These are phyloP conservation scores for Trypanosoma lewisi DNA, from an alignment of 208 protist genomes.

Conservation along the genomic window DNA sequence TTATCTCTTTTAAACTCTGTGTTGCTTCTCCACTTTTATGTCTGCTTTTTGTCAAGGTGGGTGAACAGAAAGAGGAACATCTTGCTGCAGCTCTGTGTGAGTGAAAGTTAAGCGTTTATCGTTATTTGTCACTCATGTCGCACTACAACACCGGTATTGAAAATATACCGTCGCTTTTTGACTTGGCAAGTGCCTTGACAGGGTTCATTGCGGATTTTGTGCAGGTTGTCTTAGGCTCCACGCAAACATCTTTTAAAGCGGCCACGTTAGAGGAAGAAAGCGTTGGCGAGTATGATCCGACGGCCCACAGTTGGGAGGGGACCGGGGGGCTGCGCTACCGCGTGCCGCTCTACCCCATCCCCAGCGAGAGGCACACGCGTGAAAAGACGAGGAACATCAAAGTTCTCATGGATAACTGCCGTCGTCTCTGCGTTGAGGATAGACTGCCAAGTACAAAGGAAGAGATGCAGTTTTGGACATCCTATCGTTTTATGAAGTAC, in stretches of 20 bases:
- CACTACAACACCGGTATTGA: conserved; percentile 86
- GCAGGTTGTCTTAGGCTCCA: conserved; percentile 60
- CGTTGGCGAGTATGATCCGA: conserved; percentile 64
- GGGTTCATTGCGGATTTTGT: conserved; percentile 74
- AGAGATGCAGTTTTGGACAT: conserved; percentile 85
- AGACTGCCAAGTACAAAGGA: conserved; percentile 80
- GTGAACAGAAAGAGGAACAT: neutral
- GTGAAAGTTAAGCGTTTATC: neutral
- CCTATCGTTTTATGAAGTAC: conserved; percentile 90
- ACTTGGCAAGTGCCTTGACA: conserved; percentile 64
- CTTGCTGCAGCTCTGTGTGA: neutral
- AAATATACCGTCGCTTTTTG: conserved; percentile 80
- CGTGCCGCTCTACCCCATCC: conserved; percentile 74
- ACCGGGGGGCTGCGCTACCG: conserved; percentile 77
- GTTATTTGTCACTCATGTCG: conserved; percentile 55
- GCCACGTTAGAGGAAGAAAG: conserved; percentile 57
- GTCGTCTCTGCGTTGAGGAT: conserved; percentile 77
- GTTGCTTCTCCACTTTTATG: conserved; percentile 6
- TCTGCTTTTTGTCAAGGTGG: neutral
- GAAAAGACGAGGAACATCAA: conserved; percentile 86
- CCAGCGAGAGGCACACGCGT: conserved; percentile 80
- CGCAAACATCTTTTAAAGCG: conserved; percentile 71
- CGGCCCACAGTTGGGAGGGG: conserved; percentile 70
- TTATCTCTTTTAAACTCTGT: neutral
- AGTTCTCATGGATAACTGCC: conserved; percentile 90